Base-by-base conservation (phyloP, 1,139 yeast species). In the Sugiyamaella xylanicola region DNA sequence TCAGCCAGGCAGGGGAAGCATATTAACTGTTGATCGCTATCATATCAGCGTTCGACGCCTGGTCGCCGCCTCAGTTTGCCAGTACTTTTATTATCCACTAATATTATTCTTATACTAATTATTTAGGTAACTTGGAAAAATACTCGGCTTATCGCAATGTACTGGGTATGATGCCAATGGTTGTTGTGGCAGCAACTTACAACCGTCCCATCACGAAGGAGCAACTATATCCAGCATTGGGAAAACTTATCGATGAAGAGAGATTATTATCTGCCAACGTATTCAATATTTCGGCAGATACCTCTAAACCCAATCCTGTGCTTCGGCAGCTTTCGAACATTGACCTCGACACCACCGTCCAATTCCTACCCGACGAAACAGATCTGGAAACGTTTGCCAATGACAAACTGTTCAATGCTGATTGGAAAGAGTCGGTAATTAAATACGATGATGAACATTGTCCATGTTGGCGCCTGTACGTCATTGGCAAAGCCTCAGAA, bases 391-490 rank as follows among this genome's bases (percentile, higher is more conserved):
- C 45, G 16, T 42, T 57, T 22, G 39, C 53, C 17, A 57, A 61
- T 21, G 53, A 46, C n/a, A 46, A 45, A 21, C 37, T 56, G 27
- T 45, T 53, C 20, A 44, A 48, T 19, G 22, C 47, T 19, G 40
- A 40, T 15, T 32, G 51, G 17, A 41, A 39, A 16, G 15, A 45
- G 2, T 37, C 56, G 40, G 25, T 41, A 13, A 48, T 56, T 3
- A 36, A 48, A 1, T 61, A 60, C 42, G 56, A 58, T 15, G 56
- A 51, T 19, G 48, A 25, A 20, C 36, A 22, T 20, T 25, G 48
- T 16, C 66, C 66, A 2, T 47, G 57, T 19, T 65, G 66, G 67
- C 53, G 65, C 4, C 46, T 64, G 15, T 49, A 56, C 19, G 56
- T 64, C 2, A 17, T 61, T 20, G 59, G 56, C 4, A 16, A 45